Percentiles rank a stretch among this genome's conserved stretches.
Evolutionary conservation across 306 rosid species (phyloP).

Genomic region (Cicer pinnatifidum): DNA sequence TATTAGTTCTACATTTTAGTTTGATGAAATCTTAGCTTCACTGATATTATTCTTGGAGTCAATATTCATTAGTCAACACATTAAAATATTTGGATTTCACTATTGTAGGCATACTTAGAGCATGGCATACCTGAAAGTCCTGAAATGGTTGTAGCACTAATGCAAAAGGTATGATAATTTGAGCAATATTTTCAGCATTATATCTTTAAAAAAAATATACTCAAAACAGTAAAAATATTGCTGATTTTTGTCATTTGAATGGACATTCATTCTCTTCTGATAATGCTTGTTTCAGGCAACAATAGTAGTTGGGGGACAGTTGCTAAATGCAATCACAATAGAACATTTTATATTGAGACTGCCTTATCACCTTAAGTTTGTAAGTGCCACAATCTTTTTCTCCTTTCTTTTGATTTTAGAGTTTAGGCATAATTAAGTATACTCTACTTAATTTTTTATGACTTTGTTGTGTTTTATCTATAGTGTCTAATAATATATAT

Average conservation of each 20-base stretch:
- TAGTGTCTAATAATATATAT: not conserved
- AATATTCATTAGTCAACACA: not conserved
- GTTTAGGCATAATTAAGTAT: conserved; percentile 6
- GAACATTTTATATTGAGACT: conserved; percentile 95
- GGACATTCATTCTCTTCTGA: not conserved
- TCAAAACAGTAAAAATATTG: conserved; percentile 4
- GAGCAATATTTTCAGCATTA: conserved; percentile 15
- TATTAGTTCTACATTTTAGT: conserved; percentile 24
- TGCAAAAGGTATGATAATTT: conserved; percentile 82
- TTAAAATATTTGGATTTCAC: conserved; percentile 31
- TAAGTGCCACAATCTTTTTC: conserved; percentile 49
- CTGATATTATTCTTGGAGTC: not conserved
- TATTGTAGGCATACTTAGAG: conserved; percentile 77
- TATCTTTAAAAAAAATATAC: not conserved
- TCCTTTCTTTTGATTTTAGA: conserved; percentile 25
- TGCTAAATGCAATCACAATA: conserved; percentile 84
- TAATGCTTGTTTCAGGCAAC: conserved; percentile 69
- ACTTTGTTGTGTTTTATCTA: conserved; percentile 5
- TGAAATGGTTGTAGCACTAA: conserved; percentile 85
- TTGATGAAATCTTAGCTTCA: conserved; percentile 19
- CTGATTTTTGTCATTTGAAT: not conserved
- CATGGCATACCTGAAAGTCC: conserved; percentile 90
- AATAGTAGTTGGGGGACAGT: conserved; percentile 78
- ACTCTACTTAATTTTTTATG: not conserved
- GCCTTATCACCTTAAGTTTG: conserved; percentile 94